phyloP scores from a whole-genome alignment of 148 eudicot species.

The Fagopyrum esculentum region DNA sequence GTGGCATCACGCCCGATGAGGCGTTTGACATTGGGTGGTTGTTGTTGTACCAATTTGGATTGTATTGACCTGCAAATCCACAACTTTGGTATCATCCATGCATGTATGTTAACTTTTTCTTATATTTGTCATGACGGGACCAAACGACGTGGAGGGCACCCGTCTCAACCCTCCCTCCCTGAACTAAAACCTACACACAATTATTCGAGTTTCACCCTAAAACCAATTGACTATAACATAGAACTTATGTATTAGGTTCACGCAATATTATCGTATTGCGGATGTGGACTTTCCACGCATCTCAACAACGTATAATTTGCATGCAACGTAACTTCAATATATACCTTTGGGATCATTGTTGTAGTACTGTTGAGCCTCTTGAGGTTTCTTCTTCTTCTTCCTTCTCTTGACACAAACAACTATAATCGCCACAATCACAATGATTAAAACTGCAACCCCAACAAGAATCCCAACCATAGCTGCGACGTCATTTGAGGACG shows the following conservation, averaged over 20 bases:
- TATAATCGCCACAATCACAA: neutral
- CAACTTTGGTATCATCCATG: neutral
- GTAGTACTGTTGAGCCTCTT: too few species aligned
- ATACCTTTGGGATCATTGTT: conserved; percentile 1
- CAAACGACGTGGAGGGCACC: too few species aligned
- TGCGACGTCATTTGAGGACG: neutral
- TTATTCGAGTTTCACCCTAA: too few species aligned
- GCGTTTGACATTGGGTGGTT: neutral
- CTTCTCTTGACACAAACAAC: neutral
- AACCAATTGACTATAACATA: too few species aligned
- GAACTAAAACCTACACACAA: too few species aligned
- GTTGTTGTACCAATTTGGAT: neutral
- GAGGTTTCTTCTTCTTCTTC: neutral
- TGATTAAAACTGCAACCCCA: neutral
- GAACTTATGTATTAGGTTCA: too few species aligned
- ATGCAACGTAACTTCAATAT: neutral
- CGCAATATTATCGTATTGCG: too few species aligned
- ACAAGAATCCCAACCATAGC: neutral
- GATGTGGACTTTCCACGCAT: too few species aligned
- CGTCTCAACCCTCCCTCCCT: too few species aligned
- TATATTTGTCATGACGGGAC: too few species aligned
- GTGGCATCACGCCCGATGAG: neutral
- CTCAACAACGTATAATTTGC: neutral
- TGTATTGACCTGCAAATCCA: neutral
- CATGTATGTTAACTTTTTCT: too few species aligned